Evolutionary conservation across 257 asterid genomes (phyloP), one percentile per base, ranked within the genome.

Genomic region (Craterostigma plantagineum): DNA sequence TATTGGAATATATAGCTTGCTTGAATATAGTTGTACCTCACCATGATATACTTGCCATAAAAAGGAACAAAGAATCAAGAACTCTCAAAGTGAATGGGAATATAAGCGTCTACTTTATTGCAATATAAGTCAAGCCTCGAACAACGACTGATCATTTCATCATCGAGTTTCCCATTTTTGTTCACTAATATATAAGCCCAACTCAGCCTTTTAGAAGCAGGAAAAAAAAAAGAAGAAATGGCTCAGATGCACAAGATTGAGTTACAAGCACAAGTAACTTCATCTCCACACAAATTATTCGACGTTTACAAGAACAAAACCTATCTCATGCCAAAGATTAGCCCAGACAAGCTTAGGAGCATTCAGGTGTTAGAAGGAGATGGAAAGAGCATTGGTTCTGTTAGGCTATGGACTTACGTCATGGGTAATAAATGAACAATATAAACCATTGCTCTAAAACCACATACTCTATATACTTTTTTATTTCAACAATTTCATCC

Each of bases 241-340:
- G 68, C 75, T 60, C 81, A 75, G 61, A 52, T 75, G 37, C 64
- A 63, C 7, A 66, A 55, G 65, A 49, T 73, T 11, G 75, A 66
- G 64, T 17, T 53, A 13, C 56, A 66, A 53, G 46, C 53, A 33
- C 55, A 42, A 7, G 64, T 67, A 18, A 44, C 49, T 45, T 74
- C 83, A 52, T 38, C 66, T 36, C 71, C 76, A 5, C 14, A 43
- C 36, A 74, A 49, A 38, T 11, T 74, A 12, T 74, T 63, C 38
- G 76, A 74, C 16, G 13, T 67, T 1, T 74, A 70, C 79, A 59
- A 63, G 59, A 66, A 58, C 43, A 66, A 63, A 57, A 35, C 52
- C 35, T 14, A 40, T 56, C 69, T 73, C 40, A 54, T 73, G 68
- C 74, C 76, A 18, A 45, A 38, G 14, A 70, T 74, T 16, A 34